These are phyloP conservation scores for Plantago lanceolata DNA, from an alignment of 305 asterid species.

Conservation along the genomic window DNA sequence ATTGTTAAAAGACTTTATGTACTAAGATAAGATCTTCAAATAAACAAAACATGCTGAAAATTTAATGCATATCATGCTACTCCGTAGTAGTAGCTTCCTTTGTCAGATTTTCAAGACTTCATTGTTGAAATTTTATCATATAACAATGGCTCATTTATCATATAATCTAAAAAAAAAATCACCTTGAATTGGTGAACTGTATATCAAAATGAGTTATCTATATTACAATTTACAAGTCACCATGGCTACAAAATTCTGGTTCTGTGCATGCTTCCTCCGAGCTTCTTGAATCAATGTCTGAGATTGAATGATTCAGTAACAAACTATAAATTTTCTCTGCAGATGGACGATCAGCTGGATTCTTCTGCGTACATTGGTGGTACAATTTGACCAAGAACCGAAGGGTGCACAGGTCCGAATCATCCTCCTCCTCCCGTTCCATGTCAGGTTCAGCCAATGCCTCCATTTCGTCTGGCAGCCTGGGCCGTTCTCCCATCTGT, in stretches of 20 bases:
- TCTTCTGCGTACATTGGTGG: slow-evolving; percentile 57
- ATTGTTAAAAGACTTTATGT: too few species aligned
- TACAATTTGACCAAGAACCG: slow-evolving; percentile 50
- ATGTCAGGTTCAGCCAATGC: slow-evolving; percentile 34
- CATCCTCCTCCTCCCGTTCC: slow-evolving; percentile 33
- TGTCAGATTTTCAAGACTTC: too few species aligned
- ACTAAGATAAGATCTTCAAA: too few species aligned
- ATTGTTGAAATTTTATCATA: too few species aligned
- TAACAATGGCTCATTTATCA: too few species aligned
- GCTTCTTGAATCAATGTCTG: slow-evolving; percentile 29
- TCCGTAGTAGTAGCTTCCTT: too few species aligned
- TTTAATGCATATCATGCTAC: too few species aligned
- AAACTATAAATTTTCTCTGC: slow-evolving; percentile 45
- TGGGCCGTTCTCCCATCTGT: slow-evolving; percentile 60
- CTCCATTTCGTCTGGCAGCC: slow-evolving; percentile 46
- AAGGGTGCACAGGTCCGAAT: slow-evolving; percentile 32
- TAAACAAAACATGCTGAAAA: too few species aligned
- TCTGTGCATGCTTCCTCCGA: slow-evolving; percentile 24
- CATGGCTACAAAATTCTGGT: slow-evolving; percentile 42
- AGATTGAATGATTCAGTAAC: slow-evolving; percentile 38
- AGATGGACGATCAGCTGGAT: slow-evolving; percentile 68
- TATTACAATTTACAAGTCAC: slow-evolving; percentile 19
- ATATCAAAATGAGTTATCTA: too few species aligned
- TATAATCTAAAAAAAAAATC: too few species aligned
- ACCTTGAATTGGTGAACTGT: too few species aligned